Base-by-base conservation (phyloP, 805 yeast genomes). In the Barnettozyma botsteinii region DNA sequence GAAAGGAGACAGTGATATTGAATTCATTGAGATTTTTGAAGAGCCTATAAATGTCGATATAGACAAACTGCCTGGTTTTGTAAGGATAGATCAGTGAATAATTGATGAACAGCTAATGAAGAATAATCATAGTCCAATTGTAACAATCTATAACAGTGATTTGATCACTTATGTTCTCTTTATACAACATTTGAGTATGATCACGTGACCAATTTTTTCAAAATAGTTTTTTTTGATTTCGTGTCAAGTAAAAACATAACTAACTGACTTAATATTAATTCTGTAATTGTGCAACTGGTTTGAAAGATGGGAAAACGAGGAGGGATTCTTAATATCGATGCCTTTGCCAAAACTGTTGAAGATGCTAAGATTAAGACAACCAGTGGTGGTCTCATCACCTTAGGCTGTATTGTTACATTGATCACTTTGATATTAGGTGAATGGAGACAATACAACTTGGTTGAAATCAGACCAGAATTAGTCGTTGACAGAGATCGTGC, bases 331-430 rank as follows among this genome's bases (percentile, higher is more conserved):
- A 76, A 81, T 31, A 66, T 85, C 43, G 98, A 89, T 62, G 95
- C 91, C n/a, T 89, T 91, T 58, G 75, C 95, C 22, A 91, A 89
- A 63, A 85, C 97, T 5, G 89, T 86, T 26, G 98, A 91, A 56
- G 98, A 93, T 60, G 94, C 95, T 8, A 75, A 85, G 37, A 77
- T 93, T 45, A 79, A 84, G 47, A 93, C 98, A 4, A 73, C 91
- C 5, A 72, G 91, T 8, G 98, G 98, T 38, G 98, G 96, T 3
- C 53, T 87, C 21, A 85, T 93, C 54, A 87, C 98, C 3, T 53
- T 93, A 31, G 64, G 76, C 3, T 83, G 96, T 54, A 53, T 77
- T 3, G 37, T 77, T 6, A 67, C 84, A 3, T 79, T 86, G 14
- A 41, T 81, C 18, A 50, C 82, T 38, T 68, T 93, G 45, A 64